A percentile compares a stretch with the other conserved stretches of the same genome.
Evolutionary conservation across 2,329 filamentous ascomycete species (phyloP).

Genomic region (Aspergillus awamori): DNA sequence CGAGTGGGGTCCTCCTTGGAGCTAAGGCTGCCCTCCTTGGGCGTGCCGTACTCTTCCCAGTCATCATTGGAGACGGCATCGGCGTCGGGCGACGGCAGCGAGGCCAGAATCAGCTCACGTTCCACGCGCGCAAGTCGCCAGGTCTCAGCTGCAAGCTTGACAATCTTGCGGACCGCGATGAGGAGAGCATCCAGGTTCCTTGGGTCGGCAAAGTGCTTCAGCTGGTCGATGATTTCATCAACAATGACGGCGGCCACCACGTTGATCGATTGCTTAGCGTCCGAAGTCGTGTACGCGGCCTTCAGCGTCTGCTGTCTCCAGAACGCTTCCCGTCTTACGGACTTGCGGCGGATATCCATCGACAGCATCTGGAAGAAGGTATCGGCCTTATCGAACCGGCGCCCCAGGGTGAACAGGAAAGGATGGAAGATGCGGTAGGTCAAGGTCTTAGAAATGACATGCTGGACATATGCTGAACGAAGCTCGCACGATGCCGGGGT

Average conservation of each 20-base stretch:
- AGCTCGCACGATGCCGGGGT: conserved; percentile 56
- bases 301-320: conserved; percentile 62
- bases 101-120: conserved; percentile 57
- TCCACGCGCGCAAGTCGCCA: conserved; percentile 62
- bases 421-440: conserved; percentile 60
- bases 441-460: conserved; percentile 59
- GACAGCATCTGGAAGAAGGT: conserved; percentile 59
- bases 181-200: conserved; percentile 55
- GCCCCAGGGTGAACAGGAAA: conserved; percentile 60
- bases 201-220: conserved; percentile 57
- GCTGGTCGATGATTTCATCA: conserved; percentile 58
- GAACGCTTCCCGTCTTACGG: conserved; percentile 58
- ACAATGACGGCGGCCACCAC: conserved; percentile 59
- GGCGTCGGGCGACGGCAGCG: conserved; percentile 49
- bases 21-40: conserved; percentile 22
- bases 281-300: conserved; percentile 59
- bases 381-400: conserved; percentile 59
- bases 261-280: conserved; percentile 60
- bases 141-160: conserved; percentile 61
- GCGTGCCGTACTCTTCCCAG: conserved; percentile 41
- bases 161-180: conserved; percentile 56
- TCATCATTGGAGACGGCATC: conserved; percentile 38
- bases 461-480: conserved; percentile 57
- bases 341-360: conserved; percentile 59
- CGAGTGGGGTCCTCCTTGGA: conserved; percentile 33